Evolutionary conservation across 2,329 filamentous ascomycete genomes (phyloP).

Genomic region (Curvularia verruculosa): DNA sequence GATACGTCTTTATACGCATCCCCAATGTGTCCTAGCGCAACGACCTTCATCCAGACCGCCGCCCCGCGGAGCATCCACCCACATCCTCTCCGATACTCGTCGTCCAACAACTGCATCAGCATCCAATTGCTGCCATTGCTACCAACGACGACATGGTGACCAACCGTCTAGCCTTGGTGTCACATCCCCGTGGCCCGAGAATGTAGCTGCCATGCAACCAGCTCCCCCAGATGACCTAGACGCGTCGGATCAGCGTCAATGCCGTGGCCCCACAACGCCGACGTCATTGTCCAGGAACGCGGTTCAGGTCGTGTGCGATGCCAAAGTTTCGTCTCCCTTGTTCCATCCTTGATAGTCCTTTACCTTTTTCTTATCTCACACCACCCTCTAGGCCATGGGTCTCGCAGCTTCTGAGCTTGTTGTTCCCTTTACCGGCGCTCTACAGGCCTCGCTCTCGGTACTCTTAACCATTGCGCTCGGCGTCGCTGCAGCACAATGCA

Average conservation of each 20-base stretch:
- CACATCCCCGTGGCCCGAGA: background rate
- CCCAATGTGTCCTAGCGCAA: background rate
- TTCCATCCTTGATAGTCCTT: background rate
- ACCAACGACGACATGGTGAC: background rate
- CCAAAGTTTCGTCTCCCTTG: background rate
- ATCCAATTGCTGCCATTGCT: background rate
- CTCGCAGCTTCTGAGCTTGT: conserved; percentile 38
- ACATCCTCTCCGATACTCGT: background rate
- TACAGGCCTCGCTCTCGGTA: conserved; percentile 62
- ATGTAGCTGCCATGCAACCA: background rate
- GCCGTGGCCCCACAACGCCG: conserved; percentile 5
- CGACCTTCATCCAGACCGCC: background rate
- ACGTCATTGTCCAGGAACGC: conserved; percentile 21
- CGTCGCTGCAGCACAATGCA: conserved; percentile 58
- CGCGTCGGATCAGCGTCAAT: conserved; percentile 15
- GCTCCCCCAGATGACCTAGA: background rate
- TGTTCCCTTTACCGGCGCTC: conserved; percentile 58
- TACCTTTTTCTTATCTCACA: background rate
- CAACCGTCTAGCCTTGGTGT: background rate
- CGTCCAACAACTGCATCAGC: background rate
- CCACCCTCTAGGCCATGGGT: conserved; percentile 25
- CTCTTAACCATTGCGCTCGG: conserved; percentile 61
- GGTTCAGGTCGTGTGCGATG: conserved; percentile 13
- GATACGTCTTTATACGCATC: background rate
- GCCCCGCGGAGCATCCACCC: background rate